Conservation (phyloP, 192 early-diverging fungal genomes). For the Rhizophagus prolifer region DNA sequence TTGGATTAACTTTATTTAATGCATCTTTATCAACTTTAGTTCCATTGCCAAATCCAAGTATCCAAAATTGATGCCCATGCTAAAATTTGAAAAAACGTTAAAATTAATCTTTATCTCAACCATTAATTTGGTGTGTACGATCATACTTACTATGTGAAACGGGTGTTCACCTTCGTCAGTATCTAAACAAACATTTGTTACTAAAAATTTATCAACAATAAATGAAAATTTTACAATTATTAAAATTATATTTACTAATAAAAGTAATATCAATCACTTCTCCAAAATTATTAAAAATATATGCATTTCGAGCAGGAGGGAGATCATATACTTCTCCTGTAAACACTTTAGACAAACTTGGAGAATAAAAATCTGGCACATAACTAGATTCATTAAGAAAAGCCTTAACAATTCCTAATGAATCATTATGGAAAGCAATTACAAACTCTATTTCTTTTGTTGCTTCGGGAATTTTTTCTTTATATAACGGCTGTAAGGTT, state of each 20-base stretch:
- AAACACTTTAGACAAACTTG: not conserved
- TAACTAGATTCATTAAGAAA: not conserved
- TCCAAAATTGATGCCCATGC: slow-evolving; percentile 49
- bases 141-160: slow-evolving; percentile 37
- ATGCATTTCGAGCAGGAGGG: slow-evolving; percentile 20
- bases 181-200: slow-evolving; percentile 19
- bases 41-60: slow-evolving; percentile 39
- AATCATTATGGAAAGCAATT: not conserved
- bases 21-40: slow-evolving; percentile 33
- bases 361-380: not conserved
- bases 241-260: not conserved
- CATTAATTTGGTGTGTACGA: not conserved
- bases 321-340: slow-evolving; percentile 22
- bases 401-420: not conserved
- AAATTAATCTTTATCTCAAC: too few species aligned
- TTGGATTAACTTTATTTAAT: slow-evolving; percentile 35
- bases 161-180: slow-evolving; percentile 37
- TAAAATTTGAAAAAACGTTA: slow-evolving; percentile 38
- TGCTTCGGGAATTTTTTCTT: slow-evolving; percentile 17
- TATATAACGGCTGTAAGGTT: slow-evolving; percentile 37
- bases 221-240: not conserved
- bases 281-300: slow-evolving; percentile 13
- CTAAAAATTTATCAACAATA: not conserved
- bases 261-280: not conserved
- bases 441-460: not conserved